phyloP scores from a whole-genome alignment of 1,284 basidiomycete species.

The Ustilago trichophora region DNA sequence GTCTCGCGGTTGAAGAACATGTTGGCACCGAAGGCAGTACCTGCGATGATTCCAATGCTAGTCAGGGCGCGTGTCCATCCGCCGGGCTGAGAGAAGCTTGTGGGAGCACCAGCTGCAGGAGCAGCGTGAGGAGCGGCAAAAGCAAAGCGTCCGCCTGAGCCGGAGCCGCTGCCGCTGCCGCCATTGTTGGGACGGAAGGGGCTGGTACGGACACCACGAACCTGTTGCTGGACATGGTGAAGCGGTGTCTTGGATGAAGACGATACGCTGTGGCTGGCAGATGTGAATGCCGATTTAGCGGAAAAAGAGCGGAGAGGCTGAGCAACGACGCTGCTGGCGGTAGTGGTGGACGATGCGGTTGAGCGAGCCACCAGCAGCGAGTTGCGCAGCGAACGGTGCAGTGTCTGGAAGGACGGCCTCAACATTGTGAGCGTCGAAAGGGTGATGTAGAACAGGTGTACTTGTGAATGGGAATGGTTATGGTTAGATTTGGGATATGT shows the following conservation, averaged over 20 bases:
- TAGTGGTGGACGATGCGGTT: slow-evolving; percentile 14
- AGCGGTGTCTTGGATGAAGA: slow-evolving; percentile 8
- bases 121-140: slow-evolving; percentile 53
- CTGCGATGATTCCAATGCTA: slow-evolving; percentile 61
- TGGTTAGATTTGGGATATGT: too few relatives aligned
- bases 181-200: slow-evolving; percentile 44
- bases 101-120: slow-evolving; percentile 47
- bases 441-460: too few relatives aligned
- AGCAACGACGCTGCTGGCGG: slow-evolving; percentile 21
- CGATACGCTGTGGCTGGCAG: slow-evolving; percentile 3
- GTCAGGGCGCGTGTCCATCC: slow-evolving; percentile 59
- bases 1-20: slow-evolving; percentile 65
- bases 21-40: slow-evolving; percentile 62
- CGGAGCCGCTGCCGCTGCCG: slow-evolving; percentile 5
- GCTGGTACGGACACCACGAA: slow-evolving; percentile 40
- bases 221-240: slow-evolving; percentile 35
- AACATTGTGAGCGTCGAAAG: slow-evolving; percentile 13
- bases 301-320: slow-evolving; percentile 30
- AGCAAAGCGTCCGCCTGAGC: slow-evolving; percentile 29
- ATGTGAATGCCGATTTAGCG: slow-evolving; percentile 12
- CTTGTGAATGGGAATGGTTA: too few relatives aligned
- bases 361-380: slow-evolving; percentile 47
- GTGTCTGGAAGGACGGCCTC: slow-evolving; percentile 45
- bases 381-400: slow-evolving; percentile 40
- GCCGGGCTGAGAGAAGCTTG: slow-evolving; percentile 52